phyloP scores from a whole-genome alignment of 73 alveolate genomes.

The Tetrahymena borealis region DNA sequence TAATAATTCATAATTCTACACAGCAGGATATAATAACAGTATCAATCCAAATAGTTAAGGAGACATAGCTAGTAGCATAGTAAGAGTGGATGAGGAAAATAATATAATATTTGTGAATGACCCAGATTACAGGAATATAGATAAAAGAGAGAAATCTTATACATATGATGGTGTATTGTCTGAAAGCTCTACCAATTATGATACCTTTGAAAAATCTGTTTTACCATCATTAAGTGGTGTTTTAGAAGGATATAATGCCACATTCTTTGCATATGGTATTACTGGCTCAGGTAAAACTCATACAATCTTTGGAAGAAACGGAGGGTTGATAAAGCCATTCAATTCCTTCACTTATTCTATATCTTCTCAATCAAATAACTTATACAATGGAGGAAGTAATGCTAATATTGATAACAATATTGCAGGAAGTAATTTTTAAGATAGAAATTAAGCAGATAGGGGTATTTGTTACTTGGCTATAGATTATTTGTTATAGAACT shows the following conservation, averaged over 20 bases:
- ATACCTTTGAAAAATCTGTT: background rate
- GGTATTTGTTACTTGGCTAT: slow-evolving; percentile 28
- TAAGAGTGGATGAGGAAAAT: background rate
- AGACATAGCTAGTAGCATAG: background rate
- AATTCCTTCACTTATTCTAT: background rate
- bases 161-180: background rate
- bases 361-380: background rate
- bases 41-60: background rate
- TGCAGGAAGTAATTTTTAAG: background rate
- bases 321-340: slow-evolving; percentile 8
- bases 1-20: background rate
- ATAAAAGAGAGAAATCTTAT: background rate
- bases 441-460: background rate
- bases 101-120: background rate
- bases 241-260: slow-evolving; percentile 42
- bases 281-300: slow-evolving; percentile 64
- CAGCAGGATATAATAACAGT: background rate
- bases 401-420: background rate
- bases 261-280: slow-evolving; percentile 45
- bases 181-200: background rate
- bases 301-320: slow-evolving; percentile 53
- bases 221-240: background rate
- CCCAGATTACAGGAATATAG: background rate
- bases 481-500: background rate
- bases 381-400: background rate